These are phyloP conservation scores for Botrytis fragariae DNA, from an alignment of 2,329 filamentous ascomycete species.

Conservation along the genomic window DNA sequence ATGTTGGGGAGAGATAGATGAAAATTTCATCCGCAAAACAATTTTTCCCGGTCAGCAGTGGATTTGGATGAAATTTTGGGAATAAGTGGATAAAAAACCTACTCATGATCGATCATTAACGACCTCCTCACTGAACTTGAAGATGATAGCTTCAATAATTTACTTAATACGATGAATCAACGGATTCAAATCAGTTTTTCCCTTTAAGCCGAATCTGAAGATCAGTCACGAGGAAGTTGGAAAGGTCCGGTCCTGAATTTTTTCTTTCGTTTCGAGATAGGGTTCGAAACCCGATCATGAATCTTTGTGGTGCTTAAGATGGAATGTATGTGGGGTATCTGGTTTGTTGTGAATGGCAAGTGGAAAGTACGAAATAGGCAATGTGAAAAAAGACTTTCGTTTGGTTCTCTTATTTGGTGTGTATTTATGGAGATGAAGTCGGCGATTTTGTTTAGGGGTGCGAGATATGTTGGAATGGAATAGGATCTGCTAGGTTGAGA, in stretches of 20 bases:
- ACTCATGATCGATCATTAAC: background rate
- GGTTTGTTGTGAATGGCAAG: background rate
- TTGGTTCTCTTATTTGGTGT: background rate
- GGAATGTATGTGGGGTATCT: background rate
- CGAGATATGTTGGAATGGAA: background rate
- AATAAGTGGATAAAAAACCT: background rate
- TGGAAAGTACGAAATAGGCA: background rate
- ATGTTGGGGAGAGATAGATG: slow-evolving; percentile 16
- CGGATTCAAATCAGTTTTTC: background rate
- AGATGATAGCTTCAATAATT: background rate
- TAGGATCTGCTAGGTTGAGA: background rate
- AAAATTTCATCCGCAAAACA: background rate
- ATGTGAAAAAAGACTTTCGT: background rate
- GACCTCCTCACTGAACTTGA: background rate
- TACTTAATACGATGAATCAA: background rate
- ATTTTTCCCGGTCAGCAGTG: background rate
- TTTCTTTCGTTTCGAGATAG: background rate
- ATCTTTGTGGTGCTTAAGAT: background rate
- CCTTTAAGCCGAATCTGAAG: no score
- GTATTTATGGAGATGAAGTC: background rate
- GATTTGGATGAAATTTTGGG: background rate
- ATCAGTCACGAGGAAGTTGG: background rate
- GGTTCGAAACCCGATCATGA: background rate
- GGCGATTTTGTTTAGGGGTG: background rate
- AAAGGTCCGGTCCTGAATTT: background rate